A percentile compares a stretch with the other conserved stretches of the same genome.
These are phyloP conservation scores for Metschnikowia picachoensis DNA, from an alignment of 805 yeast genomes.

Conservation along the genomic window DNA sequence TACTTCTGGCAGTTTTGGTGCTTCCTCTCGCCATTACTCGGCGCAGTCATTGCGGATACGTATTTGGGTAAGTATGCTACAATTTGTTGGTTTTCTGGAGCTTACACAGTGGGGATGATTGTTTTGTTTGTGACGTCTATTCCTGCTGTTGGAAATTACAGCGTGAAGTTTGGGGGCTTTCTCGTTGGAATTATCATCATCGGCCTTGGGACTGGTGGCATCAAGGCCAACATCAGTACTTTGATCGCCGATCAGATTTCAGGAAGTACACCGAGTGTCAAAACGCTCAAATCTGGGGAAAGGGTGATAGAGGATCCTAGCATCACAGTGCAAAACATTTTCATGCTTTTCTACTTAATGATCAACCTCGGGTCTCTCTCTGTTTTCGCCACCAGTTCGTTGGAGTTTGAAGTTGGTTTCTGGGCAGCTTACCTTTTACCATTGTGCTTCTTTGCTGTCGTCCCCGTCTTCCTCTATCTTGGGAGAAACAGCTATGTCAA, in stretches of 20 bases:
- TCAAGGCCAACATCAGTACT: slow-evolving; percentile 71
- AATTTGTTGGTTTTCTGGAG: slow-evolving; percentile 53
- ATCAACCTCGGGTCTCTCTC: slow-evolving; percentile 16
- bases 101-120: slow-evolving; percentile 60
- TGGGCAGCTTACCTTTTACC: slow-evolving; percentile 17
- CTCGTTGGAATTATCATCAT: slow-evolving; percentile 51
- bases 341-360: slow-evolving; percentile 16
- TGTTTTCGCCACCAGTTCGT: slow-evolving; percentile 12
- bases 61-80: slow-evolving; percentile 69
- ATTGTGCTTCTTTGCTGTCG: slow-evolving; percentile 11
- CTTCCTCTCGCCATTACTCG: slow-evolving; percentile 12
- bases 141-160: slow-evolving; percentile 47
- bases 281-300: slow-evolving; percentile 26
- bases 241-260: slow-evolving; percentile 57
- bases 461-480: slow-evolving; percentile 9
- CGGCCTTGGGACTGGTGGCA: slow-evolving; percentile 79
- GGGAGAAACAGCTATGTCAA: slow-evolving; percentile 12
- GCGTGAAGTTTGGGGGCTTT: slow-evolving; percentile 61
- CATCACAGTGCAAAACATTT: slow-evolving; percentile 15
- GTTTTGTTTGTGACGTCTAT: slow-evolving; percentile 65
- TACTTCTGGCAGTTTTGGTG: slow-evolving; percentile 18
- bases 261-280: slow-evolving; percentile 34
- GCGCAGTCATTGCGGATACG: slow-evolving; percentile 57
- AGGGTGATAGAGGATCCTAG: slow-evolving; percentile 14
- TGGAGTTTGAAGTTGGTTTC: slow-evolving; percentile 12